Evolutionary conservation across 2,329 filamentous ascomycete species (phyloP), one percentile per base, ranked within the genome.

Genomic region (Emericellopsis cladophorae): DNA sequence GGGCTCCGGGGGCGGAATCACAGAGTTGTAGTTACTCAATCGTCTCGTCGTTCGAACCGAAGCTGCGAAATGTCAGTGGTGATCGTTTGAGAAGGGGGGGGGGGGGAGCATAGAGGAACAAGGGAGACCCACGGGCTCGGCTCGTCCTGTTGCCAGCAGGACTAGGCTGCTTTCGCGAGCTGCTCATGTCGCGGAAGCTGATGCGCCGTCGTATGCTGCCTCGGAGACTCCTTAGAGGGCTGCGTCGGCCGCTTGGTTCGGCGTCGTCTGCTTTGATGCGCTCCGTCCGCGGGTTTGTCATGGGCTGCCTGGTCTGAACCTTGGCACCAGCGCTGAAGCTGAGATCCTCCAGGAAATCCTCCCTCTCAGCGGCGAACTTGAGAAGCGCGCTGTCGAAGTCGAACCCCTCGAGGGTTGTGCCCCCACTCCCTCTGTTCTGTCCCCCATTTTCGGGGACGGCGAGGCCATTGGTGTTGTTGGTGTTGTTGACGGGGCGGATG

Each of bases 11-110:
- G 79, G 80, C 12, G 92, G 92, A 41, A 98, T 96, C 40, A 98
- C 92, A 1, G 92, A 95, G 59, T 96, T 96, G 63, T 98, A 98
- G 58, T 94, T 94, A 61, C 90, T 96, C 49, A 96, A 67, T 51
- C 92, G 79, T 63, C 80, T 92, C 31, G 89, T 81, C 5, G 89
- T 95, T 51, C 89, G 81, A 47, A 78, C 64, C 36, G 74, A 78
- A 44, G 72, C 74, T 75, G 40, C 11, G 39, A 44, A 10, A 12
- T 32, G 18, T 40, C 18, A 32, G 9, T 26, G 26, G 23, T 31
- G 5, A 9, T 16, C n/a, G 24, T 24, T 14, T 26, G 16, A n/a
- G n/a, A n/a, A n/a, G n/a, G n/a, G n/a, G n/a, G n/a, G n/a, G n/a
- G 5, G 16, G 24, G 6, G 29, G 32, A 26, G 12, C 4, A 12